Base-by-base conservation (phyloP, 2,329 filamentous ascomycete genomes). In the Epichloe typhina region DNA sequence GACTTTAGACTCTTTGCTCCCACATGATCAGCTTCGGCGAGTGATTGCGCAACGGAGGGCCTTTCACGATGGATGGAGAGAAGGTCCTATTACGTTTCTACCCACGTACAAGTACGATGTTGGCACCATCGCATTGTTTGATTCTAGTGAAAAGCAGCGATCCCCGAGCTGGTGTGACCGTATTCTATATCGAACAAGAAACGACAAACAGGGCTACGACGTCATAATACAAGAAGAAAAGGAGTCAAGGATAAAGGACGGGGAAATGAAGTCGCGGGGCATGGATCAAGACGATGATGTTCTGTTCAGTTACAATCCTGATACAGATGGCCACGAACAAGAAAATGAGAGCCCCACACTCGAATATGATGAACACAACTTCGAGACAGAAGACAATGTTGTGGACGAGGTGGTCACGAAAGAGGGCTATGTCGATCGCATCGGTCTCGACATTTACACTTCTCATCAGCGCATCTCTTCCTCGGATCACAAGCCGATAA, bases 71-170 rank as follows among this genome's bases (percentile, higher is more conserved):
- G 91, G 90, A 1, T 98, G 93, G 90, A 77, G 78, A 47, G 93
- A 98, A 72, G 93, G 90, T 0, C 75, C 81, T 0, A 90, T 98
- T 51, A 80, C 80, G 1, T 98, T 98, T 61, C 65, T 97, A 15
- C 93, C 93, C 2, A 94, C 93, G 0, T 98, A 98, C 68, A 98
- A 98, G 66, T 98, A 98, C 59, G 94, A 98, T 61, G 75, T 95
- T 31, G 93, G 93, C n/a, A 95, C 86, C 33, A 80, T 95, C 35
- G 87, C 87, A 2, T 77, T 89, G 33, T 98, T 96, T 63, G 94
- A 98, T 68, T 88, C 90, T 0, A 95, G 90, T 57, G 93, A 97
- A 63, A 98, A 98, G 70, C 84, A 84, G 56, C 79, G 94, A 49
- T 85, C 87, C 2, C 93, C 93, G 3, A 95, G 89, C 63, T 98